phyloP scores from a whole-genome alignment of 2,329 filamentous ascomycete species.

The Ophioceras dolichostomum region DNA sequence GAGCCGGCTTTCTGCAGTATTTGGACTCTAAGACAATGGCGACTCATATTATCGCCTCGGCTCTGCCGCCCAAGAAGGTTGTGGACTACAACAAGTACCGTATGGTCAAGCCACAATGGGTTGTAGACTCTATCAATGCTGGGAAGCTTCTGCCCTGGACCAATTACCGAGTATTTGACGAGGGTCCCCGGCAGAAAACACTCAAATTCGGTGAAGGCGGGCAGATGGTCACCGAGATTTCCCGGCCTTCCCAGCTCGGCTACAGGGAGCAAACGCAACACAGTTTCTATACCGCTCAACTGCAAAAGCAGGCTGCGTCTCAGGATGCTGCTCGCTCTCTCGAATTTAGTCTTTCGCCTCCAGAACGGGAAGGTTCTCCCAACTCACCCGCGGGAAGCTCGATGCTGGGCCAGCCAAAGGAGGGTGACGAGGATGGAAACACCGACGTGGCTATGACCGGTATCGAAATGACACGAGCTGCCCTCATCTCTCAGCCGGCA shows the following conservation, averaged over 20 bases:
- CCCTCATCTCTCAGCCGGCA: no score
- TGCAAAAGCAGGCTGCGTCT: slow-evolving; percentile 27
- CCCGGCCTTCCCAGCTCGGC: slow-evolving; percentile 40
- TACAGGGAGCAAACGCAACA: slow-evolving; percentile 73
- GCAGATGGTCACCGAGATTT: slow-evolving; percentile 54
- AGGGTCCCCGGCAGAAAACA: slow-evolving; percentile 71
- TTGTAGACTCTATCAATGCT: slow-evolving; percentile 76
- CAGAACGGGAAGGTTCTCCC: no score
- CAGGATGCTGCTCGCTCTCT: neutral
- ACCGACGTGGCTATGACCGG: neutral
- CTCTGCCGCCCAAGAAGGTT: slow-evolving; percentile 81
- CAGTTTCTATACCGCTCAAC: slow-evolving; percentile 72
- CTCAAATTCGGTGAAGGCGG: slow-evolving; percentile 51
- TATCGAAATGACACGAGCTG: no score
- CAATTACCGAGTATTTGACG: slow-evolving; percentile 71
- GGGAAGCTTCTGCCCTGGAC: slow-evolving; percentile 79
- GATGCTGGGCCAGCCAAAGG: neutral
- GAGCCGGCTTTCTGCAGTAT: slow-evolving; percentile 92
- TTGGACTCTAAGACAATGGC: slow-evolving; percentile 88
- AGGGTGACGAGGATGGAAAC: no score
- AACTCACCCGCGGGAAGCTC: no score
- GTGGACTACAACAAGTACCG: slow-evolving; percentile 80
- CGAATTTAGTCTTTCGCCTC: no score
- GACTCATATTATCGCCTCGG: slow-evolving; percentile 90
- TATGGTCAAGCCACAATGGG: slow-evolving; percentile 90